These are phyloP conservation scores for Saccharomyces eubayanus DNA, from an alignment of 805 yeast species.

Conservation along the genomic window DNA sequence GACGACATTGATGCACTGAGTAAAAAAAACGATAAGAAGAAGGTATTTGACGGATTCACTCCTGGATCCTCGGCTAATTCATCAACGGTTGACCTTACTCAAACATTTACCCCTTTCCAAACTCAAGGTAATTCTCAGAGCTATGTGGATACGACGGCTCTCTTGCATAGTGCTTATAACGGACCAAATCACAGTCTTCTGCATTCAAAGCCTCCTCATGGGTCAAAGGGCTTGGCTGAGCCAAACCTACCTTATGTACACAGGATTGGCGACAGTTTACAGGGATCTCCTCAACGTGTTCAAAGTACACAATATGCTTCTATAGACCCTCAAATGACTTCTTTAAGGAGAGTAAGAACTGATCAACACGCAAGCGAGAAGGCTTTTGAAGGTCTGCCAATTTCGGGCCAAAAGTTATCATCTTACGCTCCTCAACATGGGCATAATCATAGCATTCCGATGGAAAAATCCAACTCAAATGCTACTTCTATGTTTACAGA, in stretches of 20 bases:
- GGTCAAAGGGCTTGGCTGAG: neutral
- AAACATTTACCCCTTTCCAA: constrained; percentile 19
- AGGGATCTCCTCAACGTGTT: constrained; percentile 13
- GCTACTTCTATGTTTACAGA: neutral
- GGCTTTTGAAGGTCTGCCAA: neutral
- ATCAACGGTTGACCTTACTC: constrained; percentile 33
- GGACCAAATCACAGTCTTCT: neutral
- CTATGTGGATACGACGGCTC: neutral
- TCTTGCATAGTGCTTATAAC: neutral
- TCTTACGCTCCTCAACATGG: neutral
- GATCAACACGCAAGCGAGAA: constrained; percentile 3
- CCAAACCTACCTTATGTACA: neutral
- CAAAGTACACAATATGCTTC: neutral
- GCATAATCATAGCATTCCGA: neutral
- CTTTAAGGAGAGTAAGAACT: constrained; percentile 9
- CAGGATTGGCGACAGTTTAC: constrained; percentile 10
- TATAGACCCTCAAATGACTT: neutral
- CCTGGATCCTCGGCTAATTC: constrained; percentile 58
- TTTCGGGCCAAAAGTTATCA: neutral
- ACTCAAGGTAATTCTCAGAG: neutral
- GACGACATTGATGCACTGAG: constrained; percentile 49
- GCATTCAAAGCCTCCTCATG: neutral
- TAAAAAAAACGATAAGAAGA: constrained; percentile 36
- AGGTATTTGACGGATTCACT: constrained; percentile 63
- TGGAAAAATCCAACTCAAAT: neutral